Evolutionary conservation across 768 basidiomycete species (phyloP).

Genomic region (Clitopilus passeckerianus): DNA sequence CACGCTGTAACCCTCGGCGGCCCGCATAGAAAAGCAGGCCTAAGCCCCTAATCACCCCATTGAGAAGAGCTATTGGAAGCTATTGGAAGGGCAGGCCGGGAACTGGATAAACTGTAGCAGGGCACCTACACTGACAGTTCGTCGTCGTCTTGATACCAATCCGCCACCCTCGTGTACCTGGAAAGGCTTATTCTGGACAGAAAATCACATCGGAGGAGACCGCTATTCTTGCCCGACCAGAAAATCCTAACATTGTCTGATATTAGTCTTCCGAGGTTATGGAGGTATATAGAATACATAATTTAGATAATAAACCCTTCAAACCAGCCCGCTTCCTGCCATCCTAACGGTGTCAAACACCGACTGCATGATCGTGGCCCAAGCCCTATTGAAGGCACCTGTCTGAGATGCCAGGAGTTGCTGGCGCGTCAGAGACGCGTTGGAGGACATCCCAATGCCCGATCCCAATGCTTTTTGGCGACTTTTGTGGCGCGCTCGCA

Average conservation of each 20-base stretch:
- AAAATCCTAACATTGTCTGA: not conserved
- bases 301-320: constrained; percentile 8
- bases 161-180: too few species aligned
- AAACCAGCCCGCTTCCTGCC: constrained; percentile 74
- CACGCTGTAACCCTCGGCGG: not conserved
- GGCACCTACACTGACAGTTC: too few species aligned
- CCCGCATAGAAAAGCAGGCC: too few species aligned
- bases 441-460: constrained; percentile 12
- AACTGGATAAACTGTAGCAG: too few species aligned
- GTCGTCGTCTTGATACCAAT: too few species aligned
- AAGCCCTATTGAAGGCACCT: constrained; percentile 27
- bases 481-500: constrained; percentile 45
- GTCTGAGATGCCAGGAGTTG: not conserved
- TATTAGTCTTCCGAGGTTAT: not conserved
- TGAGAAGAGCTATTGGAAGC: too few species aligned
- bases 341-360: constrained; percentile 67
- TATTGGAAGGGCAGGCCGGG: too few species aligned
- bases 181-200: too few species aligned
- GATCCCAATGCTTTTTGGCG: constrained; percentile 18
- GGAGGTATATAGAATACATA: not conserved
- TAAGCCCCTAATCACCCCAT: too few species aligned
- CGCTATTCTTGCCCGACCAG: not conserved
- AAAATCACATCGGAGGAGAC: too few species aligned
- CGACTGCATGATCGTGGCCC: constrained; percentile 46
- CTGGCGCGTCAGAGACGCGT: not conserved